Evolutionary conservation across 768 basidiomycete genomes (phyloP).

Genomic region (Russula foetens): DNA sequence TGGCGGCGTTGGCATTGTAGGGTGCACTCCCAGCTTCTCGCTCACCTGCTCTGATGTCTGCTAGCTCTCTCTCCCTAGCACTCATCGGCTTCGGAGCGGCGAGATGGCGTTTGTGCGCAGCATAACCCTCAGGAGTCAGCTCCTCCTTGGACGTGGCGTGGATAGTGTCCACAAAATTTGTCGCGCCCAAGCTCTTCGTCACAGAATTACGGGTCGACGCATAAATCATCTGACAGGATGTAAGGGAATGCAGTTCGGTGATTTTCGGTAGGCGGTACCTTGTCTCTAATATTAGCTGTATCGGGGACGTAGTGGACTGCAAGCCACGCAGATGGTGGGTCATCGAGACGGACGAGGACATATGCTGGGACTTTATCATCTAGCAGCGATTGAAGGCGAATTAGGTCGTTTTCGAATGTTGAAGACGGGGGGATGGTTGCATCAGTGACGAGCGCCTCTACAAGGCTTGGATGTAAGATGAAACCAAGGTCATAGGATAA

Average conservation of each 20-base stretch:
- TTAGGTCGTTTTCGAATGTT: slow-evolving; percentile 56
- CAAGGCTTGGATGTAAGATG: slow-evolving; percentile 23
- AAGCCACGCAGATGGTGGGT: slow-evolving; percentile 58
- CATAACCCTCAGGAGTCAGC: slow-evolving; percentile 60
- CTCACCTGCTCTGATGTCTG: slow-evolving; percentile 69
- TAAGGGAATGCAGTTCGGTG: background rate
- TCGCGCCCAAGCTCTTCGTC: slow-evolving; percentile 65
- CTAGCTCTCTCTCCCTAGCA: slow-evolving; percentile 74
- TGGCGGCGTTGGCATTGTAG: slow-evolving; percentile 51
- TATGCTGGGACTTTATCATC: slow-evolving; percentile 65
- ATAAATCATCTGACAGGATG: slow-evolving; percentile 66
- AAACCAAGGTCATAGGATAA: slow-evolving; percentile 11
- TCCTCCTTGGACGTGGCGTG: slow-evolving; percentile 71
- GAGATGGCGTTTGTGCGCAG: slow-evolving; percentile 60
- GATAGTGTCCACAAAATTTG: slow-evolving; percentile 61
- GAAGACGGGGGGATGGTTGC: slow-evolving; percentile 39
- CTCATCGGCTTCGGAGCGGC: slow-evolving; percentile 78
- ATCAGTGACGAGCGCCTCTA: slow-evolving; percentile 66
- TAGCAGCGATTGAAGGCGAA: slow-evolving; percentile 46
- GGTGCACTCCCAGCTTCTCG: slow-evolving; percentile 39
- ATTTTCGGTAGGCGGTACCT: slow-evolving; percentile 37
- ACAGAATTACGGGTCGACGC: slow-evolving; percentile 69
- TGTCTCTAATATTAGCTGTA: slow-evolving; percentile 68
- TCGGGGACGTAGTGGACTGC: slow-evolving; percentile 80
- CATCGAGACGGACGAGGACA: slow-evolving; percentile 58